phyloP scores from a whole-genome alignment of 495 filamentous ascomycete species.

The Penicillium silybi region DNA sequence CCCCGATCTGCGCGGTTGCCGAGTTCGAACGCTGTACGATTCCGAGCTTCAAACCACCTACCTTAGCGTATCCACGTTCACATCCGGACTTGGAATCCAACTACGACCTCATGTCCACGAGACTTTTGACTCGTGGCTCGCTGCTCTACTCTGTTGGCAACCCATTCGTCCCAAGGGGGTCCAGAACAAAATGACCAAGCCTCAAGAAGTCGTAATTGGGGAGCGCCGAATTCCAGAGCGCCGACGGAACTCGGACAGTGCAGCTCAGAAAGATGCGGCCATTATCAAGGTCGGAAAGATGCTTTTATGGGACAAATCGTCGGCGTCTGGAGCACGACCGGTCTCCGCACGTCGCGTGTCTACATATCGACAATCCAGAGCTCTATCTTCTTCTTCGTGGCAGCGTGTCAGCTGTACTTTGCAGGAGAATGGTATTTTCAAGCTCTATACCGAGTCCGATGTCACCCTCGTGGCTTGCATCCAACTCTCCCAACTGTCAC shows the following conservation, averaged over 20 bases:
- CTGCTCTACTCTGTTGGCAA: slow-evolving; percentile 91
- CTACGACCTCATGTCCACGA: slow-evolving; percentile 68
- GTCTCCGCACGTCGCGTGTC: slow-evolving; percentile 40
- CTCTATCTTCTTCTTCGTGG: slow-evolving; percentile 63
- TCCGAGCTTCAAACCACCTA: slow-evolving; percentile 64
- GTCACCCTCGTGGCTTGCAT: slow-evolving; percentile 73
- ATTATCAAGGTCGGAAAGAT: slow-evolving; percentile 98
- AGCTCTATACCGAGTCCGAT: slow-evolving; percentile 80
- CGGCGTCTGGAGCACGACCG: slow-evolving; percentile 39
- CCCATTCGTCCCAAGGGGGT: slow-evolving; percentile 74
- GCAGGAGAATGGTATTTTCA: slow-evolving; percentile 93
- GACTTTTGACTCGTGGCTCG: slow-evolving; percentile 88
- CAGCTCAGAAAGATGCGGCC: slow-evolving; percentile 65
- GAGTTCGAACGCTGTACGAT: slow-evolving; percentile 64
- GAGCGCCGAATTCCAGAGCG: slow-evolving; percentile 50
- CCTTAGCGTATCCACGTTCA: slow-evolving; percentile 72
- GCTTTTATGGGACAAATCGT: slow-evolving; percentile 74
- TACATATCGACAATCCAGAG: slow-evolving; percentile 53
- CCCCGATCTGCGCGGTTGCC: slow-evolving; percentile 82
- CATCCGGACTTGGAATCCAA: slow-evolving; percentile 65
- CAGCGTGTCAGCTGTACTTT: slow-evolving; percentile 86
- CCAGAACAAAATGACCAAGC: slow-evolving; percentile 69
- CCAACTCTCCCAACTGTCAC: slow-evolving; percentile 82
- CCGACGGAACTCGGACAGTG: slow-evolving; percentile 59
- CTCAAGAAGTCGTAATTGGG: slow-evolving; percentile 49